Evolutionary conservation across 345 rosid species (phyloP), one percentile per base, ranked within the genome.

Genomic region (Fremontodendron californicum): DNA sequence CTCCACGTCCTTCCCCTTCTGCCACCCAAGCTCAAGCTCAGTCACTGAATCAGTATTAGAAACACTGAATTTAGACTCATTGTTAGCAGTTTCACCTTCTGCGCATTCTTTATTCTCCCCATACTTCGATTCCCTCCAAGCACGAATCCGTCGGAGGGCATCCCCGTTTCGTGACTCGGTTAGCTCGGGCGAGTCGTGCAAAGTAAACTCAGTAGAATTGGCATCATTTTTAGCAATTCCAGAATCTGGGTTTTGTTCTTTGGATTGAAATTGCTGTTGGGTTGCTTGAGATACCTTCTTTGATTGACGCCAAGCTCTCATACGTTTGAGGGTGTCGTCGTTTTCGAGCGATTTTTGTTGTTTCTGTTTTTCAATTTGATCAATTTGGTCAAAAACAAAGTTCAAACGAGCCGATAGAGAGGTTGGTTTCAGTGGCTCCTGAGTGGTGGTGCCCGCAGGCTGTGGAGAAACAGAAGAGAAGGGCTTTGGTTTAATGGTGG

Each of bases 351-450:
- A 93, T 25, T 65, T 51, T 9, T 76, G 61, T 23, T 69, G 78
- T 42, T 42, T 35, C 60, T 88, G 94, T 42, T 91, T 92, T 81
- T 94, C 94, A 39, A 91, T 91, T 13, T 89, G 80, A 45, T 96
- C 97, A 48, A 96, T 94, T 80, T 96, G 98, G 35, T 94, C 98
- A 74, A 96, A 96, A 4, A 96, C 89, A 77, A 94, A 92, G 88
- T 97, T 92, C 83, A 92, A 86, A 29, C 98, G 97, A 67, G 95
- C 87, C 25, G 98, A 94, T n/a, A 96, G 95, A 40, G 92, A 88
- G 39, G 90, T 85, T 55, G 95, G 90, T 43, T 89, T 88, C 19
- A 85, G 84, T 4, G 84, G 79, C 78, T 81, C 81, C 2, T 78
- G 72, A 12, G 81, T 31, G 5, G 83, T 51, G 33, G 77, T 37